Conservation (phyloP, 176 grass and related monocot genomes). For the Lolium perenne region DNA sequence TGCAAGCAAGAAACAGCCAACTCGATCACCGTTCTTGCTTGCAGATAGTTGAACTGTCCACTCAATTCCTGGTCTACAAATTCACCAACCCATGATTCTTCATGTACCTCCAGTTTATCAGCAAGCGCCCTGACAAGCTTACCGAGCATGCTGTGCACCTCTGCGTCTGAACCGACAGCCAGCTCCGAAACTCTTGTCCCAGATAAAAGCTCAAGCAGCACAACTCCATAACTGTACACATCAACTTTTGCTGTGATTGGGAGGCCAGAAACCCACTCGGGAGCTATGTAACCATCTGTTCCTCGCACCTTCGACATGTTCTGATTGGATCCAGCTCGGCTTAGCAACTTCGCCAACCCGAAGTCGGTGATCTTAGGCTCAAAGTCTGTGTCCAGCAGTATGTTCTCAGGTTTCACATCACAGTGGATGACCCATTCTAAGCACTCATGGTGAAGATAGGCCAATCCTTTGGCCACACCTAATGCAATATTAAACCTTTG, state of each 20-base stretch:
- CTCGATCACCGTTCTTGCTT: not conserved
- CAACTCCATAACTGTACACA: slow-evolving; percentile 54
- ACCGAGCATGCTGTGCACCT: slow-evolving; percentile 8
- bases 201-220: slow-evolving; percentile 45
- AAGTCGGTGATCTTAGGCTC: slow-evolving; percentile 52
- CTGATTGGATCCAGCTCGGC: slow-evolving; percentile 14
- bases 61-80: not conserved
- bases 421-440: slow-evolving; percentile 60
- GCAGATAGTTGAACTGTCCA: not conserved
- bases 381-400: slow-evolving; percentile 41
- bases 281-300: slow-evolving; percentile 49
- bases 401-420: slow-evolving; percentile 57
- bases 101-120: not conserved
- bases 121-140: slow-evolving; percentile 3
- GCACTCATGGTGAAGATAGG: slow-evolving; percentile 65
- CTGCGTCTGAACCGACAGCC: not conserved
- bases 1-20: slow-evolving; percentile 20
- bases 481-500: slow-evolving; percentile 52
- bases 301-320: slow-evolving; percentile 51
- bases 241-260: slow-evolving; percentile 50
- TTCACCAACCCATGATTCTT: slow-evolving; percentile 8
- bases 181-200: slow-evolving; percentile 34
- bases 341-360: slow-evolving; percentile 45
- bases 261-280: slow-evolving; percentile 43
- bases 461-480: slow-evolving; percentile 51